Conservation (phyloP, 257 asterid genomes). For the Solanum peruvianum region DNA sequence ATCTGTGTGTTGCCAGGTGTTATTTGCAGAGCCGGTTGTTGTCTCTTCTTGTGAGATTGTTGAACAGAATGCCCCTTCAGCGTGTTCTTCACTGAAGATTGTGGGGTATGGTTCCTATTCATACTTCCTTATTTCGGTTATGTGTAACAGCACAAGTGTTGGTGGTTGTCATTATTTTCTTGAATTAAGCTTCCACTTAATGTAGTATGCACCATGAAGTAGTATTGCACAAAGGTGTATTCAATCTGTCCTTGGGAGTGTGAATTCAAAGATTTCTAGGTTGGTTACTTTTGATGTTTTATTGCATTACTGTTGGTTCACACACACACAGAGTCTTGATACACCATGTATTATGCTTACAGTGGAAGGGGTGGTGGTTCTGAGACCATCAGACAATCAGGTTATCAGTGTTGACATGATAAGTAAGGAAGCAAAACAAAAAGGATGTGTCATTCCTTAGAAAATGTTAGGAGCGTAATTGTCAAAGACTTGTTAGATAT, state of each 20-base stretch:
- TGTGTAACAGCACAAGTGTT: not conserved
- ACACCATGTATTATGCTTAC: not conserved
- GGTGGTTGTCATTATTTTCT: not conserved
- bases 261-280: not conserved
- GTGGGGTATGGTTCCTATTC: slow-evolving; percentile 50
- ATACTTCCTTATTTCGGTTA: not conserved
- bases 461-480: not conserved
- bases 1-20: slow-evolving; percentile 35
- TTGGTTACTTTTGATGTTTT: not conserved
- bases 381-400: not conserved
- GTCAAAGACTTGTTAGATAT: not conserved
- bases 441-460: not conserved
- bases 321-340: not conserved
- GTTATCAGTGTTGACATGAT: not conserved
- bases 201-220: not conserved
- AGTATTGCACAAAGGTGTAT: not conserved
- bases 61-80: slow-evolving; percentile 81
- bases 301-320: not conserved
- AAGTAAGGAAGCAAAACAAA: not conserved
- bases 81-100: slow-evolving; percentile 62
- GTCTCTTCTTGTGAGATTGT: slow-evolving; percentile 82
- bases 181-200: not conserved
- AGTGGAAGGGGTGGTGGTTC: not conserved
- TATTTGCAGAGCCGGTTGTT: slow-evolving; percentile 78
- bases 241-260: not conserved